These are phyloP conservation scores for Baorangia bicolor DNA, from an alignment of 768 basidiomycete genomes.

Conservation along the genomic window DNA sequence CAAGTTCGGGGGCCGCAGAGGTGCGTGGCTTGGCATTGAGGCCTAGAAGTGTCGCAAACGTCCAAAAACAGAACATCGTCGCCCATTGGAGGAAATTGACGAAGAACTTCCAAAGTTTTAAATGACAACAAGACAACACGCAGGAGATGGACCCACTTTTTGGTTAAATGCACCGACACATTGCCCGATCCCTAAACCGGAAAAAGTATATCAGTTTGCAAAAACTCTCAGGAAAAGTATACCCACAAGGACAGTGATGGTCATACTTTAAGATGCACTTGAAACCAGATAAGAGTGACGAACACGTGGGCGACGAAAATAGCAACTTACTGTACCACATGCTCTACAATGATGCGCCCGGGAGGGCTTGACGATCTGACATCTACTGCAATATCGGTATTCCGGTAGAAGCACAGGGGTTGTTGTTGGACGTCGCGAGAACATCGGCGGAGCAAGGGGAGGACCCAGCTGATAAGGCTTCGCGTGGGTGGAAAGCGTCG, in stretches of 20 bases:
- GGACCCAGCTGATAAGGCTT: slow-evolving; percentile 2
- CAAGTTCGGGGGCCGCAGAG: slow-evolving; percentile 35
- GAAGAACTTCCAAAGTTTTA: slow-evolving; percentile 59
- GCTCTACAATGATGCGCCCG: slow-evolving; percentile 77
- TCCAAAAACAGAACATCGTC: slow-evolving; percentile 58
- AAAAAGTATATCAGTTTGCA: neutral
- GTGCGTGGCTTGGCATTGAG: slow-evolving; percentile 41
- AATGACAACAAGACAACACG: neutral
- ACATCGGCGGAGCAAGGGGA: slow-evolving; percentile 13
- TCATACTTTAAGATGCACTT: slow-evolving; percentile 84
- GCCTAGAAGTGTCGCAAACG: slow-evolving; percentile 57
- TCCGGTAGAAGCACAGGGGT: slow-evolving; percentile 56
- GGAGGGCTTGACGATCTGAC: slow-evolving; percentile 69
- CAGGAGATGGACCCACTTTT: slow-evolving; percentile 48
- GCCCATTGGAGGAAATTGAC: slow-evolving; percentile 74
- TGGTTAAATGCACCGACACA: slow-evolving; percentile 93
- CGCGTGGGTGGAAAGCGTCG: slow-evolving; percentile 11
- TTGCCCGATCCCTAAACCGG: slow-evolving; percentile 76
- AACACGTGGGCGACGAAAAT: neutral
- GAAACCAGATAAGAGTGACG: neutral
- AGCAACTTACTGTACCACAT: slow-evolving; percentile 71
- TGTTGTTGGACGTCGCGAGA: slow-evolving; percentile 35
- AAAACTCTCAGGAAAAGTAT: neutral
- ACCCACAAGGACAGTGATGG: slow-evolving; percentile 87
- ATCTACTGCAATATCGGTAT: slow-evolving; percentile 63